These are phyloP conservation scores for Euptelea pleiosperma DNA, from an alignment of 164 flowering plant genomes.

Conservation along the genomic window DNA sequence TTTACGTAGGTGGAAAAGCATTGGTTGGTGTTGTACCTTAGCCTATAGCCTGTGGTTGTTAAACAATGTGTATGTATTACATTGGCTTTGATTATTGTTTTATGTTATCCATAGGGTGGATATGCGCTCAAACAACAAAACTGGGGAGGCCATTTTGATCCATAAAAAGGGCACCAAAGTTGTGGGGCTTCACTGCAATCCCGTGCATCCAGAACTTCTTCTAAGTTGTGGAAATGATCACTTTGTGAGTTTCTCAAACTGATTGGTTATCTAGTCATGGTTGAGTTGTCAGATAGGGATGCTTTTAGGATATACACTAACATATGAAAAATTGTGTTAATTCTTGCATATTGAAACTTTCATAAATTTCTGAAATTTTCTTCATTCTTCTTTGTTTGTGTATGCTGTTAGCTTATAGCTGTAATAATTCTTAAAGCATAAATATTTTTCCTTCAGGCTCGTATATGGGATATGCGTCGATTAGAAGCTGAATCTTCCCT, in stretches of 20 bases:
- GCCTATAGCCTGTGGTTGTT: background rate
- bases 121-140: conserved; percentile 49
- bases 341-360: background rate
- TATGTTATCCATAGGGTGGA: conserved; percentile 50
- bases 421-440: background rate
- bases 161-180: conserved; percentile 92
- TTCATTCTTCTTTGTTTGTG: background rate
- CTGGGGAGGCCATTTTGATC: conserved; percentile 59
- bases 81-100: conserved; percentile 3
- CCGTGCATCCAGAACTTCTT: conserved; percentile 81
- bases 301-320: background rate
- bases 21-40: no score
- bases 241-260: conserved; percentile 56
- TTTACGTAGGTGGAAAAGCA: no score
- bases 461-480: conserved; percentile 84
- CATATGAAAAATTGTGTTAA: conserved; percentile 1
- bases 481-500: conserved; percentile 65
- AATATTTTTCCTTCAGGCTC: conserved; percentile 48
- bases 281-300: background rate
- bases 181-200: conserved; percentile 90
- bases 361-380: background rate
- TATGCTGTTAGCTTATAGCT: background rate
- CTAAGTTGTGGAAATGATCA: conserved; percentile 96
- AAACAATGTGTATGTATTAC: background rate
- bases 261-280: background rate